Conservation (phyloP, 148 eudicot genomes). For the Bassia scoparia region DNA sequence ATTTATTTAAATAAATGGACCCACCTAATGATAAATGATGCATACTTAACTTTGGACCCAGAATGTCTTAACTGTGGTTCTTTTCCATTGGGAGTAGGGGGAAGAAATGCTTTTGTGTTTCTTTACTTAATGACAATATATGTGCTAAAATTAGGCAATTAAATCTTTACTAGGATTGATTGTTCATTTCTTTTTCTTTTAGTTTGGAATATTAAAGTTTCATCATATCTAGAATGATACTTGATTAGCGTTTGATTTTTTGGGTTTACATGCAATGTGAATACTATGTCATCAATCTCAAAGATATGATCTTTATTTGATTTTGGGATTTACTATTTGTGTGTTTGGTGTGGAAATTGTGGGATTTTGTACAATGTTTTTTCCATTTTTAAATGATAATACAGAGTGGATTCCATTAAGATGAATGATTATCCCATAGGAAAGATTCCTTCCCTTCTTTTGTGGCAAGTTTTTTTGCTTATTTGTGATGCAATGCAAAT, state of each 20-base stretch:
- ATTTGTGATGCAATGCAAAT: background rate
- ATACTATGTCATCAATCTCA: no score
- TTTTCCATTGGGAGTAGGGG: slow-evolving; percentile 14
- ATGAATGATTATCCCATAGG: no score
- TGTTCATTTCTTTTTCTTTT: slow-evolving; percentile 24
- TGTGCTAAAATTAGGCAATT: slow-evolving; percentile 14
- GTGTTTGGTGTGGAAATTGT: no score
- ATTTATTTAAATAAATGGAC: slow-evolving; percentile 15
- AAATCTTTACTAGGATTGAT: slow-evolving; percentile 28
- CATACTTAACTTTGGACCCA: slow-evolving; percentile 10
- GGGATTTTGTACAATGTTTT: background rate
- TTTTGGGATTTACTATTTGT: no score
- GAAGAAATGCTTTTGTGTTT: slow-evolving; percentile 2
- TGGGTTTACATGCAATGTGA: no score
- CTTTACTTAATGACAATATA: background rate
- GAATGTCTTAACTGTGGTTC: slow-evolving; percentile 7
- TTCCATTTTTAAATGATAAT: no score
- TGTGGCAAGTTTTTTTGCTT: slow-evolving; percentile 31
- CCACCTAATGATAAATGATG: slow-evolving; percentile 22
- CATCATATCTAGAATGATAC: slow-evolving; percentile 33
- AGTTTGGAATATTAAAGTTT: slow-evolving; percentile 26
- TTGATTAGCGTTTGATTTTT: no score
- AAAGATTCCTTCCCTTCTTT: slow-evolving; percentile 33
- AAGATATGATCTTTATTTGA: no score
- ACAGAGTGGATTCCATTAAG: no score